Conservation (phyloP, 352 stramenopile genomes). For the Globisporangium recalcitrans region DNA sequence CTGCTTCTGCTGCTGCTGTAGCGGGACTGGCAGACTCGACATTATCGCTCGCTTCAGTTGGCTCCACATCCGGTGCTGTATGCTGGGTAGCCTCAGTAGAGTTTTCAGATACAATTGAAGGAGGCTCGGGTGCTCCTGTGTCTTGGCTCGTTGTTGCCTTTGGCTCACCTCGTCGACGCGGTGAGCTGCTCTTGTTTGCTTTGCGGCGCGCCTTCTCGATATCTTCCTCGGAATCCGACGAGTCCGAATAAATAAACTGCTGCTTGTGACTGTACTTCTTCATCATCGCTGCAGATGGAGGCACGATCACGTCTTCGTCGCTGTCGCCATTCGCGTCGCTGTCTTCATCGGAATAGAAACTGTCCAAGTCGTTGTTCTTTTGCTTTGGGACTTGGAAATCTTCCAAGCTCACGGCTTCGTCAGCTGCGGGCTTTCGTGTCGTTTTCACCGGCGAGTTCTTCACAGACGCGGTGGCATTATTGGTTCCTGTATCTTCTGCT, state of each 20-base stretch:
- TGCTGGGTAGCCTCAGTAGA: not conserved
- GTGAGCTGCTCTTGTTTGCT: not conserved
- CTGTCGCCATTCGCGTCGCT: constrained; percentile 37
- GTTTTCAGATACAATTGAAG: not conserved
- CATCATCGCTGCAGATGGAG: constrained; percentile 21
- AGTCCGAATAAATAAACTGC: constrained; percentile 66
- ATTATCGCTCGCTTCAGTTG: not conserved
- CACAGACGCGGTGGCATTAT: not conserved
- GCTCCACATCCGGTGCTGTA: not conserved
- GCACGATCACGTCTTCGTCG: constrained; percentile 57
- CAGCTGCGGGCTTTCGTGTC: constrained; percentile 19
- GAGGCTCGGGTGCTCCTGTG: not conserved
- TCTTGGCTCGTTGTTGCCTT: not conserved
- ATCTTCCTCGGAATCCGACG: constrained; percentile 34
- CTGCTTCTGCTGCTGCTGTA: not conserved
- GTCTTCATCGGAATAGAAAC: constrained; percentile 78
- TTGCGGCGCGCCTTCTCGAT: constrained; percentile 4
- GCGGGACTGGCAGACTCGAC: not conserved
- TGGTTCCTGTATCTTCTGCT: not conserved
- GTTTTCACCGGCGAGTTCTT: constrained; percentile 3
- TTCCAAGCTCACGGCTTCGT: constrained; percentile 53
- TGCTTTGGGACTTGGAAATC: constrained; percentile 71
- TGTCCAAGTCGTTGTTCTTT: constrained; percentile 53
- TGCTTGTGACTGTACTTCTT: constrained; percentile 58
- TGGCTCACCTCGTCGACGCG: not conserved